These are phyloP conservation scores for Diplodia sapinea DNA, from an alignment of 2,329 filamentous ascomycete species.

Conservation along the genomic window DNA sequence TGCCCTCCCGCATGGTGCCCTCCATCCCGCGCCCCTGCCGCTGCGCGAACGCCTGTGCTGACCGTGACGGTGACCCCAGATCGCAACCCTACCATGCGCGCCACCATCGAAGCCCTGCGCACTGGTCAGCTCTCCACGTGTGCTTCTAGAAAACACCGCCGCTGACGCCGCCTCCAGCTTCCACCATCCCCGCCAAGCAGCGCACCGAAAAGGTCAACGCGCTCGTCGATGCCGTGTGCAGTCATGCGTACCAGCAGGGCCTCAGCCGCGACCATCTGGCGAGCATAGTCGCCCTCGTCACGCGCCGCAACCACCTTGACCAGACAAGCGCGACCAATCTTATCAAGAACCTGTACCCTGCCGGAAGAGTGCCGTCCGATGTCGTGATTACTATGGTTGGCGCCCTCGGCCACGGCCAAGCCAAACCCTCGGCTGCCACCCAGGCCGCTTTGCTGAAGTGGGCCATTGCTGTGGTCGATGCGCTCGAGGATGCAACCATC, in stretches of 20 bases:
- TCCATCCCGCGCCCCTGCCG: conserved; percentile 28
- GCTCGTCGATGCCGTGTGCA: conserved; percentile 67
- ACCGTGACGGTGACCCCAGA: conserved; percentile 21
- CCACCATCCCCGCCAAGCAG: conserved; percentile 64
- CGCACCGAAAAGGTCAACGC: conserved; percentile 67
- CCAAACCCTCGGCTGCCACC: conserved; percentile 73
- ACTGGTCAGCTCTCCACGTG: conserved; percentile 39
- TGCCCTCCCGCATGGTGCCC: conserved; percentile 9
- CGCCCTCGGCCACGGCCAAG: conserved; percentile 76
- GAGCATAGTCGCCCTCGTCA: conserved; percentile 70
- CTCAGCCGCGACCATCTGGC: conserved; percentile 66
- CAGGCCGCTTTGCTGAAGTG: conserved; percentile 77
- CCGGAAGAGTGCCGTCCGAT: conserved; percentile 65
- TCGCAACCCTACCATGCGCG: conserved; percentile 31
- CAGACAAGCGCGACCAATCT: conserved; percentile 74
- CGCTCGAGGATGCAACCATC: conserved; percentile 66
- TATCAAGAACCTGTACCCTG: conserved; percentile 77
- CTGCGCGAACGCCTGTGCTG: conserved; percentile 32
- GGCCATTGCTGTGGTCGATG: conserved; percentile 77
- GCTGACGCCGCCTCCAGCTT: conserved; percentile 45
- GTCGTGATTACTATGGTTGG: conserved; percentile 71
- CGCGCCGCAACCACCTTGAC: conserved; percentile 71
- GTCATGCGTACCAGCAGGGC: conserved; percentile 70
- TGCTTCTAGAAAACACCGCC: conserved; percentile 27
- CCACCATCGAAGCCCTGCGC: conserved; percentile 46